phyloP scores from a whole-genome alignment of 495 filamentous ascomycete genomes.

The Aspergillus diversus region DNA sequence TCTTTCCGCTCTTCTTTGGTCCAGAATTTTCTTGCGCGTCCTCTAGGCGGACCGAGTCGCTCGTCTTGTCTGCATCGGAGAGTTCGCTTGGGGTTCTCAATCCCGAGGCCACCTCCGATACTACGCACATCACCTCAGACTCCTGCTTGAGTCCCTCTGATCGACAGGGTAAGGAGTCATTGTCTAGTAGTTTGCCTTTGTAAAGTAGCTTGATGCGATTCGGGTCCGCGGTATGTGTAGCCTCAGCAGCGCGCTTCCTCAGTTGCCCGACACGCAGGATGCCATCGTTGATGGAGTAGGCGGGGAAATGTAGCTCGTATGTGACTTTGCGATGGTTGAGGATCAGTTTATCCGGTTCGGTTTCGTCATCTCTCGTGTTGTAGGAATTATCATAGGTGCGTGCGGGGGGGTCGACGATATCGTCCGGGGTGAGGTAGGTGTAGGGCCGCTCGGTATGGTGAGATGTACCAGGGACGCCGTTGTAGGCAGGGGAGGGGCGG shows the following conservation, averaged over 20 bases:
- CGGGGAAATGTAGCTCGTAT: constrained; percentile 79
- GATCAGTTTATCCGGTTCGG: constrained; percentile 76
- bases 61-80: constrained; percentile 43
- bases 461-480: constrained; percentile 40
- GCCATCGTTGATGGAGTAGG: constrained; percentile 81
- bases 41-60: constrained; percentile 28
- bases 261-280: constrained; percentile 70
- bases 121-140: constrained; percentile 71
- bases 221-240: constrained; percentile 63
- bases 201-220: constrained; percentile 74
- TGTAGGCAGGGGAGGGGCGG: constrained; percentile 56
- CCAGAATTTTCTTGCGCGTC: constrained; percentile 19
- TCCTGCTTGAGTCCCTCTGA: constrained; percentile 80
- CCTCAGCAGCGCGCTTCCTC: constrained; percentile 63
- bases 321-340: constrained; percentile 70
- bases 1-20: constrained; percentile 29
- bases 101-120: constrained; percentile 51
- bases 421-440: constrained; percentile 77
- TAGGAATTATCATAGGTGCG: constrained; percentile 30
- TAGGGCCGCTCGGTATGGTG: constrained; percentile 78
- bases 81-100: constrained; percentile 53
- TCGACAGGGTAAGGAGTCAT: constrained; percentile 64
- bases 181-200: constrained; percentile 77
- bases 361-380: constrained; percentile 36
- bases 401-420: constrained; percentile 52